Evolutionary conservation across 1,284 basidiomycete species (phyloP).

Genomic region (Sparassis latifolia): DNA sequence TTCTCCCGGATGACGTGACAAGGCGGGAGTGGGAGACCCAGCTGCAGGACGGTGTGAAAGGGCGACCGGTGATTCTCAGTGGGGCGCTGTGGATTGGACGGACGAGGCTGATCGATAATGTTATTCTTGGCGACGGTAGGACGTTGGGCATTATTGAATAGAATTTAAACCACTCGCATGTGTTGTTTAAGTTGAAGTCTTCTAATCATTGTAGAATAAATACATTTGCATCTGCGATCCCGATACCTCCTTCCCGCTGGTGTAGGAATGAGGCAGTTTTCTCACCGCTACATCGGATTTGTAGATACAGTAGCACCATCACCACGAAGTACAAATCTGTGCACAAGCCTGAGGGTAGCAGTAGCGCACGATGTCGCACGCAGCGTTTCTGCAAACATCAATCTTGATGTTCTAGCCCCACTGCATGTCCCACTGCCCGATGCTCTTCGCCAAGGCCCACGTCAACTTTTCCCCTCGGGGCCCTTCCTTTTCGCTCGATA

Average conservation of each 20-base stretch:
- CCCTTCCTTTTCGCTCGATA: slow-evolving; percentile 1
- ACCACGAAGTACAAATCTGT: too few relatives aligned
- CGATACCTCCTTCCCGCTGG: too few relatives aligned
- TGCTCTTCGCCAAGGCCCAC: slow-evolving; percentile 21
- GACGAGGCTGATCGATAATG: slow-evolving; percentile 92
- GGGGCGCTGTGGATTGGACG: slow-evolving; percentile 86
- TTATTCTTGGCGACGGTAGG: slow-evolving; percentile 60
- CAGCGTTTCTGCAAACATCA: too few relatives aligned
- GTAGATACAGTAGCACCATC: too few relatives aligned
- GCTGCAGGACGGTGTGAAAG: not conserved
- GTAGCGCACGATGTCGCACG: too few relatives aligned
- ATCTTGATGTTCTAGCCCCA: slow-evolving; percentile 13
- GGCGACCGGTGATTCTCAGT: slow-evolving; percentile 67
- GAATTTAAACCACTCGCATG: not conserved
- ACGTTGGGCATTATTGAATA: slow-evolving; percentile 18
- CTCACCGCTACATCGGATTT: too few relatives aligned
- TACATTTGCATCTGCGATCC: too few relatives aligned
- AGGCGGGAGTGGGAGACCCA: slow-evolving; percentile 21
- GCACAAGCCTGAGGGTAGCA: too few relatives aligned
- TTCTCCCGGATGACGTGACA: slow-evolving; percentile 32
- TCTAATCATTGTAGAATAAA: too few relatives aligned
- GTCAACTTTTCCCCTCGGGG: not conserved
- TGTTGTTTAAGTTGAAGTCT: too few relatives aligned
- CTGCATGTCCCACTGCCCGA: slow-evolving; percentile 22
- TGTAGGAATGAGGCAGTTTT: too few relatives aligned